These are phyloP conservation scores for Citrus glauca DNA, from an alignment of 345 rosid species.

Conservation along the genomic window DNA sequence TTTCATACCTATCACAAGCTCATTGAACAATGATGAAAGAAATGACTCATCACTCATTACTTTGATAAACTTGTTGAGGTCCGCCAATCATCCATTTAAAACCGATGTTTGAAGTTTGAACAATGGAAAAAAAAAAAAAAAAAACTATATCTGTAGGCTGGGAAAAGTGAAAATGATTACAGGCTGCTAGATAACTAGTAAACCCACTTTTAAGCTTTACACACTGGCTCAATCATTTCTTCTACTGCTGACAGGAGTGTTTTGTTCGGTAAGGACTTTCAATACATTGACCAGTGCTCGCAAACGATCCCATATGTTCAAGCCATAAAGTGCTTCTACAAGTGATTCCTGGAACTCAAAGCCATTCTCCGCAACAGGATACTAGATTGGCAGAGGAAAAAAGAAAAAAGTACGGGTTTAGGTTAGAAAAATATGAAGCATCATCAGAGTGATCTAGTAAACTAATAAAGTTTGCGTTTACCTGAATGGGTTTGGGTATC, in stretches of 20 bases:
- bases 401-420: neutral
- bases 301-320: conserved; percentile 85
- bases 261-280: conserved; percentile 71
- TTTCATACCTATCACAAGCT: no score
- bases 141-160: neutral
- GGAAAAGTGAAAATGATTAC: neutral
- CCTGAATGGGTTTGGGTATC: conserved; percentile 96
- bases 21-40: neutral
- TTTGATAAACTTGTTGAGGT: neutral
- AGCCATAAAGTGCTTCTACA: conserved; percentile 79
- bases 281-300: conserved; percentile 68
- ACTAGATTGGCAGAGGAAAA: conserved; percentile 35
- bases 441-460: neutral
- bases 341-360: conserved; percentile 85
- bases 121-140: neutral
- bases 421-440: neutral
- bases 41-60: neutral
- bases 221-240: conserved; percentile 37
- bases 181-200: neutral
- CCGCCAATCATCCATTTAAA: neutral
- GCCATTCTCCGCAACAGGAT: conserved; percentile 83
- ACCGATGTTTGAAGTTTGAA: no score
- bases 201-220: neutral
- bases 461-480: conserved; percentile 9
- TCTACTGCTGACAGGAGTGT: conserved; percentile 28